Percentiles rank a stretch among this genome's conserved stretches.
Evolutionary conservation across 1,284 basidiomycete genomes (phyloP).

Genomic region (Wolfiporia cocos): DNA sequence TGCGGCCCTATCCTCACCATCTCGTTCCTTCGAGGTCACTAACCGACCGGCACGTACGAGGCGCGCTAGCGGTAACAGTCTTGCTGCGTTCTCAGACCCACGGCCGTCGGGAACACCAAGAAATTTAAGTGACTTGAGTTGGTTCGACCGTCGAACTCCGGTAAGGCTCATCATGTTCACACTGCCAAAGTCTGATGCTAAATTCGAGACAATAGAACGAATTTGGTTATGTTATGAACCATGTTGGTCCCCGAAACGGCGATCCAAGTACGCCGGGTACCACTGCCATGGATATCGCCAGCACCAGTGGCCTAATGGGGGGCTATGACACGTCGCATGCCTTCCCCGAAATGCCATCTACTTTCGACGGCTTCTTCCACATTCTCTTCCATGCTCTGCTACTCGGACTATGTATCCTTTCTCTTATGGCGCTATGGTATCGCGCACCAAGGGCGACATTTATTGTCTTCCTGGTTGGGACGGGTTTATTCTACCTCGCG

Average conservation of each 20-base stretch:
- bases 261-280: constrained; percentile 46
- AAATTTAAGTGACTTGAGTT: constrained; percentile 65
- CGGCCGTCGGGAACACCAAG: constrained; percentile 36
- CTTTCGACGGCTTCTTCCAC: constrained; percentile 38
- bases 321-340: constrained; percentile 9
- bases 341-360: constrained; percentile 33
- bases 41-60: constrained; percentile 54
- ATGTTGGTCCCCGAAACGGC: constrained; percentile 35
- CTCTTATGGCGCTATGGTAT: constrained; percentile 52
- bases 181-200: too few species aligned
- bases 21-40: constrained; percentile 60
- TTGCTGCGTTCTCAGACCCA: constrained; percentile 34
- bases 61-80: constrained; percentile 40
- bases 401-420: constrained; percentile 50
- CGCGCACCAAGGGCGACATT: constrained; percentile 51
- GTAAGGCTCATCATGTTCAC: too few species aligned
- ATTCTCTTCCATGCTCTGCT: constrained; percentile 51
- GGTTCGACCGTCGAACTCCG: constrained; percentile 66
- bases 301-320: constrained; percentile 36
- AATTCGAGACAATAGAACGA: too few species aligned
- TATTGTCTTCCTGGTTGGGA: constrained; percentile 59
- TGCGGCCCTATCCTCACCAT: constrained; percentile 25
- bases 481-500: constrained; percentile 45
- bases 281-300: constrained; percentile 33
- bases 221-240: too few species aligned